Base-by-base conservation (phyloP, 2,329 filamentous ascomycete species). In the Didymella pomorum region DNA sequence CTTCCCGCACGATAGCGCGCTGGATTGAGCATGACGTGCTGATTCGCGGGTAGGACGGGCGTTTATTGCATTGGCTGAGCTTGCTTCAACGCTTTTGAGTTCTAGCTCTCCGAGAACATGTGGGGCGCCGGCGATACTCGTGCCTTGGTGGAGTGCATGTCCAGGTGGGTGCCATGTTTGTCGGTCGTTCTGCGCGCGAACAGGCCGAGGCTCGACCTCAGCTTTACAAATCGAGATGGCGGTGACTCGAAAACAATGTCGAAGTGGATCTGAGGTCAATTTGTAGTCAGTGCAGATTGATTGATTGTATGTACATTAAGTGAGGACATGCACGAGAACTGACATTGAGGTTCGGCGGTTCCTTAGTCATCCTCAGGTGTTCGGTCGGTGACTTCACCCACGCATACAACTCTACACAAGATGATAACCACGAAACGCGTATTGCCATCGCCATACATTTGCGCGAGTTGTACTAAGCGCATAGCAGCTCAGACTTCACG, bases 401-500 rank as follows among this genome's bases (percentile, higher is more conserved):
- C 31, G 55, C 53, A 42, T 44, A 28, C 21, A 44, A 59, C 58
- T 50, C 59, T 55, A 25, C 50, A 61, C 67, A 72, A 54, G 43
- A 75, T 74, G 71, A 57, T 66, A 29, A 42, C 61, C 31, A 52
- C 60, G 33, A 66, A 60, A 50, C 62, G 63, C 45, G 35, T 66
- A 9, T 29, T 52, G 4, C 33, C 28, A 42, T 54, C 57, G 37
- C 58, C 58, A 20, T 71, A 70, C 52, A 50, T 72, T 45, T 75
- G 73, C 64, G 52, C 66, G 49, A 69, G 58, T 60, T 76, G 71
- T 60, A 65, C 53, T n/a, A 66, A 64, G 54, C 63, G 62, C 35
- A 53, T 66, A 54, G 43, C 54, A 58, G 45, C 37, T 47, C 41
- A 33, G 5, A 46, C 47, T 18, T 23, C 21, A 35, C 52, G 23